Base-by-base conservation (phyloP, 129 eudicot species). In the Deinandra increscens region DNA sequence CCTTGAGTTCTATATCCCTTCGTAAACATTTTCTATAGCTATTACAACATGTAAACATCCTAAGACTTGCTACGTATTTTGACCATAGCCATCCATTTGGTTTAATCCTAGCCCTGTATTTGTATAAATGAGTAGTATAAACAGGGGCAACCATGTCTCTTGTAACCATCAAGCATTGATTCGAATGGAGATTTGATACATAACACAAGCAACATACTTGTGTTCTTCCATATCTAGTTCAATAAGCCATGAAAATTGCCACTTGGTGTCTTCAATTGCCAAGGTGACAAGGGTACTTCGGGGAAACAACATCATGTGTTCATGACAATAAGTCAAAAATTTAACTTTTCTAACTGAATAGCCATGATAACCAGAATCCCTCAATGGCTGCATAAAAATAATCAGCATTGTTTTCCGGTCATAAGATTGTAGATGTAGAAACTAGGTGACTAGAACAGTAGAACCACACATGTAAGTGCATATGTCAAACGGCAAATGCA, bases 121-220 rank as follows among this genome's bases (percentile, higher is more conserved):
- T 68, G 63, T 15, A 50, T 69, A 69, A 10, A 33, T 37, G 75
- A 70, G 66, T 39, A n/a, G 29, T n/a, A 39, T 55, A 70, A 55
- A 56, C 20, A 36, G 29, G 63, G 33, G 33, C 22, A 46, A 34
- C 18, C 37, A 72, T 45, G 61, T 44, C 49, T 58, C 18, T 60
- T 60, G 22, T 72, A 45, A 18, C 61, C 36, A 44, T 46, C 46
- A 60, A 72, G 12, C 70, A 48, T 12, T 72, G 11, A 33, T 45
- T 22, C 49, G 22, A 61, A 72, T 4, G 39, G 26, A 37, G 23
- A 17, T 4, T 50, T 17, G 56, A 17, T 50, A 18, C 10, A 50
- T 70, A 41, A 55, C 13, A 22, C 12, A 70, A 39, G 54, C 53
- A 20, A 55, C 15, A 50, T 15, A 44, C 61, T 0, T 20, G 8